Conservation (phyloP, 257 asterid species). For the Paraleonurus japonicus region DNA sequence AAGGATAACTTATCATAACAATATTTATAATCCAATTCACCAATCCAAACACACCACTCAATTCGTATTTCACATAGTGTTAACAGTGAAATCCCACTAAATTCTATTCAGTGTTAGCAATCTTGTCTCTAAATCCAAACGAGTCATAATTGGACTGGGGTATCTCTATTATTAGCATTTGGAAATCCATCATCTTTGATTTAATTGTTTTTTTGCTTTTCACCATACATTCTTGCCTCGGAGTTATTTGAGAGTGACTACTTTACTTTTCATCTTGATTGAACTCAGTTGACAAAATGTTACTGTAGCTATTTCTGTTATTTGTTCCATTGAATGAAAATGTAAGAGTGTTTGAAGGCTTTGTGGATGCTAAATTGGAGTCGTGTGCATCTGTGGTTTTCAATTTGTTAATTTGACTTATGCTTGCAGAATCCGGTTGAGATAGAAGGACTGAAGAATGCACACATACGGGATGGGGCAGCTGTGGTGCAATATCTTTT, state of each 20-base stretch:
- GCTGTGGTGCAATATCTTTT: constrained; percentile 90
- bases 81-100: too few species aligned
- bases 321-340: not conserved
- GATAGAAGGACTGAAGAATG: constrained; percentile 90
- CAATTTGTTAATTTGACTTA: not conserved
- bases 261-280: not conserved
- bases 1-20: too few species aligned
- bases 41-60: too few species aligned
- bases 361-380: too few species aligned
- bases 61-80: too few species aligned
- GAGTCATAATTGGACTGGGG: not conserved
- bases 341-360: not conserved
- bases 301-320: not conserved
- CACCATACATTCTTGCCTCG: not conserved
- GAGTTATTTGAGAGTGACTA: not conserved
- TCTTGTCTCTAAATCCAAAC: too few species aligned
- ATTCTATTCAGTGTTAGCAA: too few species aligned
- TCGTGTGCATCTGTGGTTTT: not conserved
- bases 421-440: constrained; percentile 79
- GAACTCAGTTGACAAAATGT: constrained; percentile 6
- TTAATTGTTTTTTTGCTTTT: not conserved
- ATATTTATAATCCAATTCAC: too few species aligned
- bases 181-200: not conserved
- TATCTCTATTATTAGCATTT: not conserved
- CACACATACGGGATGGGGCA: constrained; percentile 94